Evolutionary conservation across 768 basidiomycete species (phyloP), one percentile per base, ranked within the genome.

Genomic region (Dacryopinax primogenitus): DNA sequence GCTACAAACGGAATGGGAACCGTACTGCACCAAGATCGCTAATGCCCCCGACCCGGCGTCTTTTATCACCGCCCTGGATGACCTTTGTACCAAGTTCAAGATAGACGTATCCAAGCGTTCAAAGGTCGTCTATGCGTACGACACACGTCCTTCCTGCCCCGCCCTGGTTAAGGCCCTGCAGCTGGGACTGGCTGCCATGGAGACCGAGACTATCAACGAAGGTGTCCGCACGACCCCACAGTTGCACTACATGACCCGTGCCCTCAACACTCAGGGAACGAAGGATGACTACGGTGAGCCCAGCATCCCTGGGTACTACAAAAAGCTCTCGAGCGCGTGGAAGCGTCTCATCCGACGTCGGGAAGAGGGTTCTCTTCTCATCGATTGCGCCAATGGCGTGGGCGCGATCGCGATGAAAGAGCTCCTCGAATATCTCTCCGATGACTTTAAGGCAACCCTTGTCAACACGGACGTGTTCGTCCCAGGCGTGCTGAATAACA

Each of bases 301-400:
- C 67, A 84, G 89, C 0, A 83, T 87, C 66, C 82, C 88, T 63
- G 92, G 87, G 18, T 99, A 99, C 74, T 86, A 86, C 69, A 73
- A 78, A 68, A 97, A 95, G 77, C 83, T 96, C 58, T 83, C 85
- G 33, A 75, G 73, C 33, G 88, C 94, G 0, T 98, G 90, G 77
- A 89, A 86, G 74, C 90, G 84, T 70, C 83, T 98, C 51, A 80
- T 95, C 72, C 69, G 91, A 79, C 32, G 45, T 2, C 3, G 1
- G 58, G 51, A 62, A 1, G 35, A 58, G 12, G 74, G 81, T 16
- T 83, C 85, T 36, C 72, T 99, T 58, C 74, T 88, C n/a, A 80
- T 99, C 41, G 96, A 99, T 74, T 98, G 96, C 73, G 96, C 96
- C n/a, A 98, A 99, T 73, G 96, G 96, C 30, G 96, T 99, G 26